Conservation (phyloP, 2,329 filamentous ascomycete genomes). For the Chaetomiaceae sp. region DNA sequence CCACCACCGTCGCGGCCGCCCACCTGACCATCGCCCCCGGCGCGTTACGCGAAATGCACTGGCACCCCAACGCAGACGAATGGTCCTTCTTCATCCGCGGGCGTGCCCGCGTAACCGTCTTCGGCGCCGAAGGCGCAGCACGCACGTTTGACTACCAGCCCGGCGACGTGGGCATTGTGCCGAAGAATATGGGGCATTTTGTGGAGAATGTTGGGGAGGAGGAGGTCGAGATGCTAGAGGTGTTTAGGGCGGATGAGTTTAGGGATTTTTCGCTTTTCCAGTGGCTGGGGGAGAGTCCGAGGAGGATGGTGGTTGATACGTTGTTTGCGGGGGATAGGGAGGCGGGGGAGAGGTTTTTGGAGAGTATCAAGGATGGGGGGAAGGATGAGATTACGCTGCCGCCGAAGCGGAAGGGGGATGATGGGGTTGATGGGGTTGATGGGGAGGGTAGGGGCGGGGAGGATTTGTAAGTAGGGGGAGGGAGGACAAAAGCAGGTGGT, state of each 20-base stretch:
- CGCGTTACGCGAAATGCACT: conserved; percentile 74
- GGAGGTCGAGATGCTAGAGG: conserved; percentile 69
- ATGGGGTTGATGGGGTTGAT: background rate
- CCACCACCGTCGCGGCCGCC: conserved; percentile 67
- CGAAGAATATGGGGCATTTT: conserved; percentile 73
- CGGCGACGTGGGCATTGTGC: conserved; percentile 74
- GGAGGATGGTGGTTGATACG: conserved; percentile 61
- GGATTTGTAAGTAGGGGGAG: background rate
- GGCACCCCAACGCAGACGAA: conserved; percentile 75
- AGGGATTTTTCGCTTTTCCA: conserved; percentile 69
- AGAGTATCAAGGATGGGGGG: conserved; percentile 56
- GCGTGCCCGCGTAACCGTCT: conserved; percentile 68
- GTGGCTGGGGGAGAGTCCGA: conserved; percentile 70
- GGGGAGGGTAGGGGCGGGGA: background rate
- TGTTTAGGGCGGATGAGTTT: conserved; percentile 68
- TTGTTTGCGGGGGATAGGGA: conserved; percentile 59
- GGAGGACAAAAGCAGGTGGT: background rate
- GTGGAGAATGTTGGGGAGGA: conserved; percentile 79
- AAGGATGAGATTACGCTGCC: conserved; percentile 41
- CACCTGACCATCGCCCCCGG: conserved; percentile 68
- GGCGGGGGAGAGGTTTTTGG: conserved; percentile 58
- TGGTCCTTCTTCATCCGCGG: conserved; percentile 77
- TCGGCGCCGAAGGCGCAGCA: conserved; percentile 63
- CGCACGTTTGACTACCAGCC: conserved; percentile 72
- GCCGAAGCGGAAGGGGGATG: background rate